Conservation (phyloP, 2,329 filamentous ascomycete genomes). For the Aspergillus udagawae region DNA sequence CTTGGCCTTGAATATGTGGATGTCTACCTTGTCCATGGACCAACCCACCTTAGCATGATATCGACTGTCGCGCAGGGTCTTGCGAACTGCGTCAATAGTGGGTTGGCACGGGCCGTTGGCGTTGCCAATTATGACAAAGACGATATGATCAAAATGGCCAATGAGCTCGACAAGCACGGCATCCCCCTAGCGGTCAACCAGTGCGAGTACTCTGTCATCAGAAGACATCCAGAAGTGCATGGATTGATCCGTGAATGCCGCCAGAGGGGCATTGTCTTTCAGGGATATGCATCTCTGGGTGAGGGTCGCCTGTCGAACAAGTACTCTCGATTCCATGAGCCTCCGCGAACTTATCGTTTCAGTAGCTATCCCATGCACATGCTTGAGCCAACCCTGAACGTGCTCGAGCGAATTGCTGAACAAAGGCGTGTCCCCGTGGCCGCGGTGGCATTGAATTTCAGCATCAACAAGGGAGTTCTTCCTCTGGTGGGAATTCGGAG, state of each 20-base stretch:
- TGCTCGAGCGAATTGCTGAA: slow-evolving; percentile 34
- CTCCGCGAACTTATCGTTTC: slow-evolving; percentile 36
- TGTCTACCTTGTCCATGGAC: slow-evolving; percentile 44
- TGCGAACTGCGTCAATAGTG: slow-evolving; percentile 41
- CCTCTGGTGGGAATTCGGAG: slow-evolving; percentile 43
- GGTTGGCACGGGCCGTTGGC: slow-evolving; percentile 40
- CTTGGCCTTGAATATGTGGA: slow-evolving; percentile 42
- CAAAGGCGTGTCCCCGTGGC: slow-evolving; percentile 30
- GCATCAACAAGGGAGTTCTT: slow-evolving; percentile 42
- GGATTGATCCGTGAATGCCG: slow-evolving; percentile 40
- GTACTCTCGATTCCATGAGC: slow-evolving; percentile 37
- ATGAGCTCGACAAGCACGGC: slow-evolving; percentile 35
- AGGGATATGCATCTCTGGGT: slow-evolving; percentile 41
- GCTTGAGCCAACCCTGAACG: slow-evolving; percentile 36
- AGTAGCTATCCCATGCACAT: slow-evolving; percentile 44
- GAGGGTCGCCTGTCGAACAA: slow-evolving; percentile 41
- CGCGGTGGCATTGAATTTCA: slow-evolving; percentile 44
- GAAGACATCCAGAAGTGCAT: slow-evolving; percentile 38
- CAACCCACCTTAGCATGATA: slow-evolving; percentile 39
- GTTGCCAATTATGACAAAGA: slow-evolving; percentile 43
- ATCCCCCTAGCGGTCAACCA: slow-evolving; percentile 44
- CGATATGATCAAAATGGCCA: slow-evolving; percentile 42
- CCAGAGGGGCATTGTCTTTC: slow-evolving; percentile 40
- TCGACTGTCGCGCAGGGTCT: slow-evolving; percentile 39
- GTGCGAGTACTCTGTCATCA: slow-evolving; percentile 43